Conservation (phyloP, 108 stramenopile genomes). For the Nannochloropsis gaditana region DNA sequence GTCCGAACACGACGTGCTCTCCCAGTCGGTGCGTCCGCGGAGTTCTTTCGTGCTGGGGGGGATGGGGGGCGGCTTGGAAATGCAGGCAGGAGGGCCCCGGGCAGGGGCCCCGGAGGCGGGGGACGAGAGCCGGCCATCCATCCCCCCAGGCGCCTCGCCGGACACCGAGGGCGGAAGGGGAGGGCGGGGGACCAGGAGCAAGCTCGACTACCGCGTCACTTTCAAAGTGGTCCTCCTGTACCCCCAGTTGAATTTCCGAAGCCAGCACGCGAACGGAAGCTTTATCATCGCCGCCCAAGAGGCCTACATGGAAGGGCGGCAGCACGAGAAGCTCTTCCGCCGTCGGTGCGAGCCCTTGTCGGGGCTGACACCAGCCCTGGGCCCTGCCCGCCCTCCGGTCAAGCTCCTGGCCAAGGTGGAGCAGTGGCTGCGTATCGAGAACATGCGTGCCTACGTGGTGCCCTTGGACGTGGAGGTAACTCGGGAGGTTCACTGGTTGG, state of each 20-base stretch:
- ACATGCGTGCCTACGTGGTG: not conserved
- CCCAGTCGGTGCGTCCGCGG: not conserved
- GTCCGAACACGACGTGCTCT: not conserved
- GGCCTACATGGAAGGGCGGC: not conserved
- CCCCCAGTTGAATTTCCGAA: not conserved
- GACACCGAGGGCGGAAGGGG: not conserved
- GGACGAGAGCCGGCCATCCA: no score
- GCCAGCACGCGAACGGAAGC: not conserved
- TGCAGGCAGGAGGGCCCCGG: not conserved
- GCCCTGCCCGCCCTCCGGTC: not conserved
- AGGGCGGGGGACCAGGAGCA: not conserved
- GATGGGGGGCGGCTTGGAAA: not conserved
- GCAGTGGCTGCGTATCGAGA: not conserved
- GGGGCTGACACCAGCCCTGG: not conserved
- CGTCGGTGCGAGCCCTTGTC: not conserved
- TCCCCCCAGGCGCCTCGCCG: no score
- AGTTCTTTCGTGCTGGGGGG: not conserved
- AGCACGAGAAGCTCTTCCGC: not conserved
- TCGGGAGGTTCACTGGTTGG: not conserved
- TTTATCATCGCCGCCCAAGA: slow-evolving; percentile 2
- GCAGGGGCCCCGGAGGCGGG: no score
- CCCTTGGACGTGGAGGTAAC: not conserved
- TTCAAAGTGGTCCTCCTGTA: not conserved
- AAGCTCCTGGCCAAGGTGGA: not conserved
- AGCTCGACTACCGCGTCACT: not conserved